Percentiles rank a stretch among this genome's conserved stretches.
These are phyloP conservation scores for Nematocida homosporus DNA, from an alignment of 371 early-diverging fungal genomes.

Conservation along the genomic window DNA sequence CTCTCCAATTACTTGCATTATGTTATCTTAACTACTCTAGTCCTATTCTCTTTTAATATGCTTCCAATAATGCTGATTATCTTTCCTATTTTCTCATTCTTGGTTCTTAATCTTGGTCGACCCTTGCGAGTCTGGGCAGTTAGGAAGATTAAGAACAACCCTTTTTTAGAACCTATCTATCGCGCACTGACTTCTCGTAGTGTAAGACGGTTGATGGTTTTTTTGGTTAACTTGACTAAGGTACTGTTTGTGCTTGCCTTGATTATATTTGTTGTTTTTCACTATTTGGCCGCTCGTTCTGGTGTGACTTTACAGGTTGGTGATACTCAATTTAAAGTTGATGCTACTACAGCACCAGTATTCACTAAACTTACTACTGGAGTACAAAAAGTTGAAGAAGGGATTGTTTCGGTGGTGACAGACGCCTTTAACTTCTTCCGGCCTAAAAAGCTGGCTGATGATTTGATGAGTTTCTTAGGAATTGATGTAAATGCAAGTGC, in stretches of 20 bases:
- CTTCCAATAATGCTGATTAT: slow-evolving; percentile 17
- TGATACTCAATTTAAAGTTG: neutral
- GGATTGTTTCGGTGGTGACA: neutral
- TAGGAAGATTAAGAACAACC: neutral
- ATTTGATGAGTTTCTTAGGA: too few relatives aligned
- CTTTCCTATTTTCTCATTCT: slow-evolving; percentile 6
- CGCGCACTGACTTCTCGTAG: neutral
- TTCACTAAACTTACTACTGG: neutral
- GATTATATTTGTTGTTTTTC: neutral
- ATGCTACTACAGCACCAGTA: neutral
- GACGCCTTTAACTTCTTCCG: neutral
- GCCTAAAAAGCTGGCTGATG: neutral
- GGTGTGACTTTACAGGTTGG: neutral
- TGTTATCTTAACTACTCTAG: neutral
- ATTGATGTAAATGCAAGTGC: too few relatives aligned
- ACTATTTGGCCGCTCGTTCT: slow-evolving; percentile 27
- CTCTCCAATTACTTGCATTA: slow-evolving; percentile 13
- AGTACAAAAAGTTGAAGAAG: neutral
- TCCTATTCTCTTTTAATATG: neutral
- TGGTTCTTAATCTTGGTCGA: neutral
- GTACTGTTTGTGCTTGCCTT: neutral
- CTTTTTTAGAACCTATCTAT: neutral
- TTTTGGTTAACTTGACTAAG: slow-evolving; percentile 33
- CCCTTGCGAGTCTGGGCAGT: neutral
- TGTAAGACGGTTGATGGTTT: neutral